Evolutionary conservation across 2,329 filamentous ascomycete species (phyloP).

Genomic region (Emergomyces orientalis): DNA sequence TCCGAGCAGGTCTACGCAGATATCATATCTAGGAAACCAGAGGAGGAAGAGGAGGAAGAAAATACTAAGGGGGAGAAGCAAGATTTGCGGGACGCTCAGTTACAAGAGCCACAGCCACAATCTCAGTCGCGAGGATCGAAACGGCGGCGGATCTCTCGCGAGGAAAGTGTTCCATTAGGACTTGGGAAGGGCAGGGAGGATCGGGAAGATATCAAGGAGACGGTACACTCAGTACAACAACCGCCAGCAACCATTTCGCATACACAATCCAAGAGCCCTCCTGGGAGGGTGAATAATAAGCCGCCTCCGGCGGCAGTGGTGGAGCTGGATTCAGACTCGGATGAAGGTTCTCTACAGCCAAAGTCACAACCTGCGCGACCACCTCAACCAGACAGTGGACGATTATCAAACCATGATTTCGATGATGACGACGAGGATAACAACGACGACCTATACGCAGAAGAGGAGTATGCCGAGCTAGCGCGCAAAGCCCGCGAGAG

Average conservation of each 20-base stretch:
- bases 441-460: constrained; percentile 19
- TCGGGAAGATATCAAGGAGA: background rate
- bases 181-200: background rate
- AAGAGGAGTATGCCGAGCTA: constrained; percentile 36
- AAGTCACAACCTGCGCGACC: background rate
- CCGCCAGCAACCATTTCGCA: background rate
- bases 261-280: background rate
- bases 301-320: background rate
- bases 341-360: background rate
- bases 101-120: background rate
- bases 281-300: background rate
- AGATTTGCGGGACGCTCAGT: constrained; percentile 11
- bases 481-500: constrained; percentile 35
- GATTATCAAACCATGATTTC: background rate
- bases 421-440: constrained; percentile 17
- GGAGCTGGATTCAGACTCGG: background rate
- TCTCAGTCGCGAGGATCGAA: constrained; percentile 10
- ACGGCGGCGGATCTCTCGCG: constrained; percentile 21
- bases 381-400: background rate
- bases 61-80: constrained; percentile 11
- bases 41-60: constrained; percentile 7
- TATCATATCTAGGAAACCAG: constrained; percentile 34
- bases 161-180: constrained; percentile 6
- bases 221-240: background rate
- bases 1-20: constrained; percentile 40